Evolutionary conservation across 2,329 filamentous ascomycete species (phyloP).

Genomic region (Phialocephala sp.): DNA sequence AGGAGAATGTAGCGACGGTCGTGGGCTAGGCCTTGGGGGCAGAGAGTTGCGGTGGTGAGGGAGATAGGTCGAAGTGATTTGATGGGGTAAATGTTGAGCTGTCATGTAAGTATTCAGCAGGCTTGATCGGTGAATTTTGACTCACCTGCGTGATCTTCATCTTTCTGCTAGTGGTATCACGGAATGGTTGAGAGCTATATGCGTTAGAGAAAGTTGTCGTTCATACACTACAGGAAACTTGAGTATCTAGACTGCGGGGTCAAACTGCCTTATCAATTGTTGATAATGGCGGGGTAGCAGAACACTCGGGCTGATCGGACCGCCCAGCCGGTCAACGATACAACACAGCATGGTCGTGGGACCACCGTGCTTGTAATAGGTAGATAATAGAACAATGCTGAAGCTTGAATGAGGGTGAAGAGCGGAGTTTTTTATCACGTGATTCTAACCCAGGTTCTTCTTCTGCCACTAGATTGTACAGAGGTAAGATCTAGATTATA

Average conservation of each 20-base stretch:
- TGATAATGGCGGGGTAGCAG: neutral
- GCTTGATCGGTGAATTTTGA: neutral
- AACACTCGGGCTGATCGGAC: neutral
- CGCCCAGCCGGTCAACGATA: neutral
- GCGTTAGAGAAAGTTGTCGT: neutral
- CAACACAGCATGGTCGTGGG: neutral
- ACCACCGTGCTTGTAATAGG: neutral
- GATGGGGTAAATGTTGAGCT: constrained; percentile 75
- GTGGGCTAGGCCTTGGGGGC: constrained; percentile 63
- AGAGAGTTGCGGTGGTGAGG: constrained; percentile 57
- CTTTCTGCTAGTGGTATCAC: neutral
- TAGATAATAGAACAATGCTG: neutral
- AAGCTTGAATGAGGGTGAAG: neutral
- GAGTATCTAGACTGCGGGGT: neutral
- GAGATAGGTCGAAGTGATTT: constrained; percentile 68
- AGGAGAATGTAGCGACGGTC: constrained; percentile 75
- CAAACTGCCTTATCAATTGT: neutral
- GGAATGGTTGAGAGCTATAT: neutral
- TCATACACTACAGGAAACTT: neutral
- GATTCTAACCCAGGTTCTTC: neutral
- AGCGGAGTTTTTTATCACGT: neutral
- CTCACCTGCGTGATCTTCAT: constrained; percentile 28
- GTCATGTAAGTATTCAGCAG: neutral
- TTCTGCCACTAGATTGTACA: neutral
- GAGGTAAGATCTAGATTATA: too few relatives aligned